These are phyloP conservation scores for Claviceps cyperi DNA, from an alignment of 2,329 filamentous ascomycete species.

Conservation along the genomic window DNA sequence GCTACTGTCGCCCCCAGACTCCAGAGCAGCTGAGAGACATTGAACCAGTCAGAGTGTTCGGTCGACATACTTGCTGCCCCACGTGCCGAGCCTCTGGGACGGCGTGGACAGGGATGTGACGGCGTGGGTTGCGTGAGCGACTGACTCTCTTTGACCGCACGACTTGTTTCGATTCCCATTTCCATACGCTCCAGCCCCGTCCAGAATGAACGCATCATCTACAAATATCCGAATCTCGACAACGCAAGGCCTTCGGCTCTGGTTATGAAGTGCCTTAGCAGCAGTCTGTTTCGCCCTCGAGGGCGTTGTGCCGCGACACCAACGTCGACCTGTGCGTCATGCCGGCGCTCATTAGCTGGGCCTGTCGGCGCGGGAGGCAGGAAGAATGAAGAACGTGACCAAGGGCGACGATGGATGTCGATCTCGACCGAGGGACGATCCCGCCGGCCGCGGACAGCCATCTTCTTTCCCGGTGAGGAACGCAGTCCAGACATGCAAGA, in stretches of 20 bases:
- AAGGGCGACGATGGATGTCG: conserved; percentile 3
- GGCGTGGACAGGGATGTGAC: too few species aligned
- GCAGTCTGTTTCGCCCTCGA: conserved; percentile 15
- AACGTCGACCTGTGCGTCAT: not conserved
- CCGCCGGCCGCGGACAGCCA: conserved; percentile 34
- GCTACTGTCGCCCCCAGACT: not conserved
- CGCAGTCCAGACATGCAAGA: not conserved
- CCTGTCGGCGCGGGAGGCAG: not conserved
- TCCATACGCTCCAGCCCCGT: not conserved
- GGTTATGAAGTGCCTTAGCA: conserved; percentile 19
- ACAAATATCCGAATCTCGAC: not conserved
- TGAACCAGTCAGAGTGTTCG: too few species aligned
- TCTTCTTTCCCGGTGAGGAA: conserved; percentile 42
- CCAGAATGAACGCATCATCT: conserved; percentile 7
- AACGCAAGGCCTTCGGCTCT: conserved; percentile 9
- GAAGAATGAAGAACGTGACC: conserved; percentile 7
- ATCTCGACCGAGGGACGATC: conserved; percentile 16
- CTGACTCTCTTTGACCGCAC: not conserved
- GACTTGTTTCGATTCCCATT: not conserved
- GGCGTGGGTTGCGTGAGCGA: too few species aligned
- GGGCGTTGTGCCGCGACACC: conserved; percentile 6
- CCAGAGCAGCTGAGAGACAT: too few species aligned
- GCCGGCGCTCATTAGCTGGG: not conserved
- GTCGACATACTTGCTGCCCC: too few species aligned
- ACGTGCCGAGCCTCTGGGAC: too few species aligned